Conservation (phyloP, 2,329 filamentous ascomycete species). For the Fusarium pininemorale region DNA sequence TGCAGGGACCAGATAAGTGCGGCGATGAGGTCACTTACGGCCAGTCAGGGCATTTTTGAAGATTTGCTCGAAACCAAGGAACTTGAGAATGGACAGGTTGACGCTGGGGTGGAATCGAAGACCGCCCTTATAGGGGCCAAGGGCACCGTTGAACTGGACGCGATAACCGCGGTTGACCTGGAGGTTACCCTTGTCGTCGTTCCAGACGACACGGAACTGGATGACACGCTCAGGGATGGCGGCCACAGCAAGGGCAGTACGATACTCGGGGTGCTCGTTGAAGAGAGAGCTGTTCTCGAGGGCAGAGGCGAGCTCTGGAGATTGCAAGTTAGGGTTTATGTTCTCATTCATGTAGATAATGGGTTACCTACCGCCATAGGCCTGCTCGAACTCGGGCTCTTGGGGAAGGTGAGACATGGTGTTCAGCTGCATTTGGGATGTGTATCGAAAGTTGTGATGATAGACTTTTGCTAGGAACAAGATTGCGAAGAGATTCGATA, state of each 20-base stretch:
- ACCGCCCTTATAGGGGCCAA: slow-evolving; percentile 98
- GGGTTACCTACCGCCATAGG: slow-evolving; percentile 80
- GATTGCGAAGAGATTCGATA: slow-evolving; percentile 7
- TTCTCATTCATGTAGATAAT: background rate
- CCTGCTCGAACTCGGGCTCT: slow-evolving; percentile 99
- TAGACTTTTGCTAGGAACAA: slow-evolving; percentile 2
- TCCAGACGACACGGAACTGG: slow-evolving; percentile 98
- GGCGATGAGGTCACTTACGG: slow-evolving; percentile 63
- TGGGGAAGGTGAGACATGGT: slow-evolving; percentile 83
- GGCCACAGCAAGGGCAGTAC: slow-evolving; percentile 85
- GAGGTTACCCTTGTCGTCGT: slow-evolving; percentile 87
- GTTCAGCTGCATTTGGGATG: slow-evolving; percentile 36
- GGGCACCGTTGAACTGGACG: slow-evolving; percentile 97
- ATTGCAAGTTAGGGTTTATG: slow-evolving; percentile 3
- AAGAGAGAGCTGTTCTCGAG: slow-evolving; percentile 95
- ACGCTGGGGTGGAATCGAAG: slow-evolving; percentile 93
- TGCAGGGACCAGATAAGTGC: slow-evolving; percentile 21
- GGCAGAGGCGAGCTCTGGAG: slow-evolving; percentile 87
- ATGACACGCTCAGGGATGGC: slow-evolving; percentile 94
- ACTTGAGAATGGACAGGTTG: slow-evolving; percentile 87
- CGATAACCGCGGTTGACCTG: slow-evolving; percentile 96
- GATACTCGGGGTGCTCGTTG: slow-evolving; percentile 93
- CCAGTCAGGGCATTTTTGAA: slow-evolving; percentile 99
- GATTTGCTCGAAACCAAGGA: slow-evolving; percentile 98
- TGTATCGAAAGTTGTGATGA: slow-evolving; percentile 14